phyloP scores from a whole-genome alignment of 1,284 basidiomycete genomes.

The Tremellales sp. region DNA sequence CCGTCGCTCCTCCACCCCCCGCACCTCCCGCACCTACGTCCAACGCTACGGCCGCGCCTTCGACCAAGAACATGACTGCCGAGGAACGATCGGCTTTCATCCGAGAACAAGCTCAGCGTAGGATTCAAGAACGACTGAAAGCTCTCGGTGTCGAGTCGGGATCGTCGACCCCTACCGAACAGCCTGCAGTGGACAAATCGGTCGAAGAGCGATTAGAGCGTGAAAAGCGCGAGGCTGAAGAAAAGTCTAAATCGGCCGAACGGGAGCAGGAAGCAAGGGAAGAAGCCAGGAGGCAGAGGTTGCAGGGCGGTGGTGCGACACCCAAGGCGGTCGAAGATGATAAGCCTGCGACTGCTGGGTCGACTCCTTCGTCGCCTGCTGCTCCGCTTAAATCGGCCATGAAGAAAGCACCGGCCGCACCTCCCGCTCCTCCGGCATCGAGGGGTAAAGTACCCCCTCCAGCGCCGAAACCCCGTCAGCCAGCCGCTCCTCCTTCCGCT shows the following conservation, averaged over 20 bases:
- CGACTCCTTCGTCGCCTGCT: slow-evolving; percentile 30
- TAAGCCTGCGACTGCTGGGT: slow-evolving; percentile 23
- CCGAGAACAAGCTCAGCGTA: slow-evolving; percentile 74
- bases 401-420: slow-evolving; percentile 37
- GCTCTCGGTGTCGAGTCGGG: slow-evolving; percentile 71
- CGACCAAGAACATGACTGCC: slow-evolving; percentile 70
- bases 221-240: slow-evolving; percentile 81
- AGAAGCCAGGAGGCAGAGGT: slow-evolving; percentile 60
- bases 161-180: slow-evolving; percentile 48
- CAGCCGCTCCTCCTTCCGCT: slow-evolving; percentile 43
- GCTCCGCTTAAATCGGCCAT: slow-evolving; percentile 30
- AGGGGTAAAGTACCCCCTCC: slow-evolving; percentile 14
- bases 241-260: slow-evolving; percentile 68
- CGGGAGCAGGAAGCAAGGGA: slow-evolving; percentile 73
- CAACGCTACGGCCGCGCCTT: slow-evolving; percentile 55
- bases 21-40: slow-evolving; percentile 54
- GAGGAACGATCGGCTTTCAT: slow-evolving; percentile 80
- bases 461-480: slow-evolving; percentile 36
- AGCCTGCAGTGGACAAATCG: slow-evolving; percentile 62
- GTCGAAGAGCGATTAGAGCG: slow-evolving; percentile 76
- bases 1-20: slow-evolving; percentile 45
- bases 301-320: slow-evolving; percentile 61
- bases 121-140: slow-evolving; percentile 81
- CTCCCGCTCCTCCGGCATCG: slow-evolving; percentile 26
- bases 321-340: slow-evolving; percentile 25